Base-by-base conservation (phyloP, 139 green algal genomes). In the Astrephomene gubernaculifera region DNA sequence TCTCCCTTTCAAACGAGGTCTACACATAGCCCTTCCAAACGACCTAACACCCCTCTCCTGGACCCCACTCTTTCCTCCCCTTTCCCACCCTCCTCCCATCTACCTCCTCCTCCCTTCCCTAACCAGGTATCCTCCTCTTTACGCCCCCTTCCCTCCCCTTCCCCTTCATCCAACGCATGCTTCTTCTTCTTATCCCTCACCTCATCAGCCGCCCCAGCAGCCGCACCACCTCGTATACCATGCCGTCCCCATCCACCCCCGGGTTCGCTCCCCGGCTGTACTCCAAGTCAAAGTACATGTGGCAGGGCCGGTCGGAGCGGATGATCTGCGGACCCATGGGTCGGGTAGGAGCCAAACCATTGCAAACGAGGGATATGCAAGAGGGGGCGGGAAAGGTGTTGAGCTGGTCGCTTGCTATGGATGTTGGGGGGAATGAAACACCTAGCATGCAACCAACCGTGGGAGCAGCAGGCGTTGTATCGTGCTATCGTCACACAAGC, bases 211-310 rank as follows among this genome's bases (percentile, higher is more conserved):
- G 14, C 36, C 27, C 57, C 57, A 83, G 81, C 24, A 82, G 31
- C 31, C 33, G 4, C 69, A 98, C 31, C 73, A 98, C 87, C 0
- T 12, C 3, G 21, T 92, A 88, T 41, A 96, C 92, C 71, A 96
- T 63, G 22, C 53, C 60, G 17, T 94, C 83, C 0, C 95, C 95
- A 44, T 95, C 67, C 12, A 89, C 71, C 22, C 72, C 85, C 2
- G 91, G 83, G 68, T 97, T 98, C 71, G 86, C 79, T 0, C 49
- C 75, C 10, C 83, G 68, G 43, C 71, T 79, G 84, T 89, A 98
- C 87, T 98, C 96, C 7, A 98, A 64, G 86, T 98, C 96, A 78
- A 97, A 96, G 91, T 98, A 98, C 60, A 98, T 75, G 88, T 98
- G 95, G 87, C 94, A 97, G 22, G 96, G 95, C 36, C 78, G 72